Base-by-base conservation (phyloP, 2,329 filamentous ascomycete species). In the Pseudogymnoascus sp. region DNA sequence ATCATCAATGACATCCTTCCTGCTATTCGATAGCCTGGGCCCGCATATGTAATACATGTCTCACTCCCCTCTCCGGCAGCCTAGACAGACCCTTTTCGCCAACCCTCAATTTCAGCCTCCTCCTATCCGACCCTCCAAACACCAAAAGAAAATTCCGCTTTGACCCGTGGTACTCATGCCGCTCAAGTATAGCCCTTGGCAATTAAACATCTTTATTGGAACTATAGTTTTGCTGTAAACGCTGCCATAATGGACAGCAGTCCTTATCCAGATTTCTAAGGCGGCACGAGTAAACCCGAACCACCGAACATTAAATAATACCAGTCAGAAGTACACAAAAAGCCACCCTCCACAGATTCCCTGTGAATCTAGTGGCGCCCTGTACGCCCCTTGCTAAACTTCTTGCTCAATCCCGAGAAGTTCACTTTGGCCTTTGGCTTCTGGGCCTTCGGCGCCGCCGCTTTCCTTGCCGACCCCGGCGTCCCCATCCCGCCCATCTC, bases 361-460 rank as follows among this genome's bases (percentile, higher is more conserved):
- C 15, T 29, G n/a, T 55, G 15, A 55, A 55, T 5, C 48, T 55
- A 55, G 48, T 15, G 48, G 15, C 48, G 48, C 29, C 29, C 48
- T 33, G 29, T 15, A 10, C 15, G 15, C n/a, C 48, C 48, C 48
- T 55, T 55, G 48, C 48, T 55, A 35, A 55, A 55, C 29, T 55
- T 55, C 29, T 55, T 55, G 48, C 48, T 55, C 48, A 55, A 21
- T 21, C 29, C 29, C 29, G 10, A 55, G 29, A 55, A 55, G 48
- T 55, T 55, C 29, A 55, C 48, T n/a, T 55, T 55, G 48, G 48
- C 48, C 48, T 55, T 55, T 55, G 48, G 48, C 48, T 55, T 55
- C 29, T 33, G 48, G 29, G 29, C 29, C 48, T 55, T 21, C 21
- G 21, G 21, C 21, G 21, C 21, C 21, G 21, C 21, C 21, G 21